Conservation (phyloP, 2,329 filamentous ascomycete species). For the Aspergillus sp. region DNA sequence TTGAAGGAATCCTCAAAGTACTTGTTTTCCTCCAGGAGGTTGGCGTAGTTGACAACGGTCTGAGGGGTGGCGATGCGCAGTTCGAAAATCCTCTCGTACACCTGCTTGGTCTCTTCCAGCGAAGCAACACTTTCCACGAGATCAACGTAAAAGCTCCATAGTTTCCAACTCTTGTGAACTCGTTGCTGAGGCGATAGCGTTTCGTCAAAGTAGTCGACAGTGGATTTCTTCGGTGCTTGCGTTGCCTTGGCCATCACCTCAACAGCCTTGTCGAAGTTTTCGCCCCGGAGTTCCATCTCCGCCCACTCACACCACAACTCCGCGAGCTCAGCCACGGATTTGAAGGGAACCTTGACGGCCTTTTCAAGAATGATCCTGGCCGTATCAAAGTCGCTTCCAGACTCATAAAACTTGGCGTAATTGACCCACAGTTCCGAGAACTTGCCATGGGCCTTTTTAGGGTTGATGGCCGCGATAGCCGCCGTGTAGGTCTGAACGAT, state of each 20-base stretch:
- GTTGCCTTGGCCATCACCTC: constrained; percentile 97
- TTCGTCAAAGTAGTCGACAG: constrained; percentile 98
- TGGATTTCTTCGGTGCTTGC: constrained; percentile 95
- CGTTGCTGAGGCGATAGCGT: constrained; percentile 89
- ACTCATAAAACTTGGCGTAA: constrained; percentile 96
- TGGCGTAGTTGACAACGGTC: constrained; percentile 98
- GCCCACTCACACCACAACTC: constrained; percentile 99
- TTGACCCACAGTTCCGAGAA: constrained; percentile 96
- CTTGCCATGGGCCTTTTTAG: constrained; percentile 89
- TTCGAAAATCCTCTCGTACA: constrained; percentile 98
- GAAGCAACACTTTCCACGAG: constrained; percentile 92
- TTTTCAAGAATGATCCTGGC: constrained; percentile 96
- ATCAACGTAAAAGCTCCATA: constrained; percentile 99
- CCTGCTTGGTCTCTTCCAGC: constrained; percentile 85
- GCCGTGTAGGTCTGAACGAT: constrained; percentile 93
- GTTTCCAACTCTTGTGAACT: constrained; percentile 98
- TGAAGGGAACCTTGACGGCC: constrained; percentile 95
- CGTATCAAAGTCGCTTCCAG: constrained; percentile 76
- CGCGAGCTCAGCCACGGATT: constrained; percentile 92
- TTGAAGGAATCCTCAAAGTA: constrained; percentile 99
- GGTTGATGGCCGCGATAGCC: constrained; percentile 87
- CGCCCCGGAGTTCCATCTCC: constrained; percentile 92
- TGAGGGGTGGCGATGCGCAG: constrained; percentile 96
- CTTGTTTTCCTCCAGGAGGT: constrained; percentile 86
- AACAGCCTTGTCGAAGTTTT: constrained; percentile 93